Conservation (phyloP, 139 green algal species). For the Micractinium sp. region DNA sequence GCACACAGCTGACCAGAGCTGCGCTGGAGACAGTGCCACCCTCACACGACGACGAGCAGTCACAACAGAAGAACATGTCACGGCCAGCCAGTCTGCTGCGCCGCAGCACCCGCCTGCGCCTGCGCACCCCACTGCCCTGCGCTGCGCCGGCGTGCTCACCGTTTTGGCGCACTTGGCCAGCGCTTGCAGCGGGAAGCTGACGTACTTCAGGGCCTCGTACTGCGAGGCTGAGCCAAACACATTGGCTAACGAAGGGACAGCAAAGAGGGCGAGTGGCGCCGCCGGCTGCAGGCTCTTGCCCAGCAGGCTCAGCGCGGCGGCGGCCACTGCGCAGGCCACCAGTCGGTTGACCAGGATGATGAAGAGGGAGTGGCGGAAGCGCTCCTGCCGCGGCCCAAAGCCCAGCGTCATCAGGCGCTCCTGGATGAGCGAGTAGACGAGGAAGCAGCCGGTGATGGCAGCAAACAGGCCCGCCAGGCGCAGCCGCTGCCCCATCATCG, state of each 20-base stretch:
- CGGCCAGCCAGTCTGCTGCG: too few species aligned
- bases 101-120: neutral
- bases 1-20: too few species aligned
- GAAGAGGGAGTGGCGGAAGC: constrained; percentile 82
- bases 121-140: neutral
- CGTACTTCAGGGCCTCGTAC: constrained; percentile 98
- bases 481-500: constrained; percentile 2
- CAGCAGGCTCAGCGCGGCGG: constrained; percentile 51
- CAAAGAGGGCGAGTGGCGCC: constrained; percentile 75
- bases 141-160: constrained; percentile 49
- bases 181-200: constrained; percentile 95
- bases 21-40: too few species aligned
- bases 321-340: constrained; percentile 68
- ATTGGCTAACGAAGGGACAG: constrained; percentile 85
- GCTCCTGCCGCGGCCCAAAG: constrained; percentile 34
- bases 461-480: neutral
- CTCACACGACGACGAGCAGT: too few species aligned
- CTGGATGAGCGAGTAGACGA: constrained; percentile 51
- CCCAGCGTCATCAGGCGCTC: constrained; percentile 49
- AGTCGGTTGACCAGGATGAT: constrained; percentile 95
- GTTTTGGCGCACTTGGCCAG: constrained; percentile 97
- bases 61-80: too few species aligned
- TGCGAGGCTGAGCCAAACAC: constrained; percentile 95
- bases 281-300: constrained; percentile 42
- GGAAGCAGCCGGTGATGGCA: constrained; percentile 17